Conservation (phyloP, 2,329 filamentous ascomycete species). For the Mollisiaceae sp. region DNA sequence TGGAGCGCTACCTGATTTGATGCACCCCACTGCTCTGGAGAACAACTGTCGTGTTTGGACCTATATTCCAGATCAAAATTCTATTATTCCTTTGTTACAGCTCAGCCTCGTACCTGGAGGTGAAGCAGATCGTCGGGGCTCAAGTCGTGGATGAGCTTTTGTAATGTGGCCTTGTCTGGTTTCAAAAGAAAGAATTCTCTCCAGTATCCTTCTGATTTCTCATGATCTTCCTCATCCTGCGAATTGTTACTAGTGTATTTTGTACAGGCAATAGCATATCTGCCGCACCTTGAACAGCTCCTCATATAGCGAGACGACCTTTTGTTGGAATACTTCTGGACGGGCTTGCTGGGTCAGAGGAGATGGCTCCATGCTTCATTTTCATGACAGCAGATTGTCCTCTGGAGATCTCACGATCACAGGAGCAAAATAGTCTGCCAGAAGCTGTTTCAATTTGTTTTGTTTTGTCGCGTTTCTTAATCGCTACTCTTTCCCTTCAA, state of each 20-base stretch:
- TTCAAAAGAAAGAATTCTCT: slow-evolving; percentile 90
- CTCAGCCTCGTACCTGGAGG: slow-evolving; percentile 68
- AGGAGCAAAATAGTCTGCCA: not conserved
- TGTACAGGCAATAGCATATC: not conserved
- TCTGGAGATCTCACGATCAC: not conserved
- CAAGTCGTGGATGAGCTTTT: slow-evolving; percentile 70
- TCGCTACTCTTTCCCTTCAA: not conserved
- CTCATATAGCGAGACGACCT: slow-evolving; percentile 90
- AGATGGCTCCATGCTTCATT: slow-evolving; percentile 76
- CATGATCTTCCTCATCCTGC: slow-evolving; percentile 67
- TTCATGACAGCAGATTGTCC: slow-evolving; percentile 37
- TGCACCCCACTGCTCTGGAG: slow-evolving; percentile 68
- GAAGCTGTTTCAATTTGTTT: slow-evolving; percentile 14
- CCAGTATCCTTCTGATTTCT: slow-evolving; percentile 92
- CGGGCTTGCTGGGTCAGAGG: slow-evolving; percentile 91
- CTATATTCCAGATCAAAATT: slow-evolving; percentile 33
- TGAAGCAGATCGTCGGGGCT: slow-evolving; percentile 77
- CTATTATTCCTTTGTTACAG: not conserved
- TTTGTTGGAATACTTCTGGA: slow-evolving; percentile 90
- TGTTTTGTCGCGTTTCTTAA: slow-evolving; percentile 13
- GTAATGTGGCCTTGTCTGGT: slow-evolving; percentile 74
- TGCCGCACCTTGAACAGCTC: slow-evolving; percentile 72
- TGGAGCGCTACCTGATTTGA: slow-evolving; percentile 64
- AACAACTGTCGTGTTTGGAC: slow-evolving; percentile 67
- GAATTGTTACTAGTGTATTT: slow-evolving; percentile 32